Evolutionary conservation across 2,329 filamentous ascomycete species (phyloP), one percentile per base, ranked within the genome.

Genomic region (Fusarium mundagurra): DNA sequence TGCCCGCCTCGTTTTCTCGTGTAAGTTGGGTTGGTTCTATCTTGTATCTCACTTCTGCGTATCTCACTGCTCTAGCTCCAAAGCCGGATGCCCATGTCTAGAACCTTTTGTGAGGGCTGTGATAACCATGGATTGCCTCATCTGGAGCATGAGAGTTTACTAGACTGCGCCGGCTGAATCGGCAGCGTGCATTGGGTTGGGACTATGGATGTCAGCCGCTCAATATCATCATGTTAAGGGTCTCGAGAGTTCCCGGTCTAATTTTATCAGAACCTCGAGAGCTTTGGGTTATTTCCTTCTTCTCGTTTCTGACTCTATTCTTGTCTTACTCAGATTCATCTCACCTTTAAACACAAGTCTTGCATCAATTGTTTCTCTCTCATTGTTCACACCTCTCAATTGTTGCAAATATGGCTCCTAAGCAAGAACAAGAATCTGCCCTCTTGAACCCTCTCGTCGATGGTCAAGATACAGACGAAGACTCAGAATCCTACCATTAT

Each of bases 401-500:
- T 9, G 16, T 33, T n/a, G 14, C 12, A 66, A 41, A 45, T 14
- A 78, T 78, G 76, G 41, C 70, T 59, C 64, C 69, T 17, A 78
- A 78, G 20, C 60, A 24, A 54, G 75, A 77, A 47, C 76, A 77
- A 62, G 74, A 78, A 61, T 68, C 70, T 31, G 57, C 63, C 2
- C 69, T 73, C 24, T 64, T 78, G 36, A 68, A 77, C 27, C 51
- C 64, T 31, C 64, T 71, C 2, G 36, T 53, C 33, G 63, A 76
- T 14, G 48, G 48, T 33, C 55, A 63, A 34, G 72, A 77, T 31
- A 69, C 70, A 11, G 72, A 77, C 7, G 75, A 73, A 38, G 74
- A 76, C 17, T 45, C 45, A 34, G 74, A 77, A 31, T 61, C 74
- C 4, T 76, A 67, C 31, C 58, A 62, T 47, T 76, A 76, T 61